Conservation (phyloP, 768 basidiomycete species). For the Tulasnella sp. region DNA sequence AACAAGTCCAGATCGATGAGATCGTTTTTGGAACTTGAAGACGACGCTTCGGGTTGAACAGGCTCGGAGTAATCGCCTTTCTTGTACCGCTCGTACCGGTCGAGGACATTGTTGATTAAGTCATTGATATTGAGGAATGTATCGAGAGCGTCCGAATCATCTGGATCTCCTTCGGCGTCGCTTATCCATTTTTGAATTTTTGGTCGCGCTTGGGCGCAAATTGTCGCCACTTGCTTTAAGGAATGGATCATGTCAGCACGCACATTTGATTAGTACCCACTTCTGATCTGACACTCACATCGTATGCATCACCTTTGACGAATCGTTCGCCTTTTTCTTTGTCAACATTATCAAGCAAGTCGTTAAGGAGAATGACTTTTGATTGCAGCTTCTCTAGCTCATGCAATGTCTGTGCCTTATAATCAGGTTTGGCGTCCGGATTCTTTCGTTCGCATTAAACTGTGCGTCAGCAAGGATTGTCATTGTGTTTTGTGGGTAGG, state of each 20-base stretch:
- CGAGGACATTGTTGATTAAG: conserved; percentile 85
- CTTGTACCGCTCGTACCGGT: conserved; percentile 87
- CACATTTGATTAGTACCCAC: conserved; percentile 10
- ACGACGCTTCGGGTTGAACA: conserved; percentile 36
- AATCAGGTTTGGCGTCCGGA: conserved; percentile 88
- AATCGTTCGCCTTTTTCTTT: conserved; percentile 58
- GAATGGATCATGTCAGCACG: neutral
- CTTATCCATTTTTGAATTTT: conserved; percentile 98
- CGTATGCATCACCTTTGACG: conserved; percentile 82
- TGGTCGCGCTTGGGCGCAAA: conserved; percentile 70
- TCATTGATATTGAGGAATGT: conserved; percentile 95
- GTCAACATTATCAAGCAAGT: conserved; percentile 91
- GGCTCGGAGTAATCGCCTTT: conserved; percentile 73
- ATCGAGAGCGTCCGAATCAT: conserved; percentile 45
- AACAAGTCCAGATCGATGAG: conserved; percentile 70
- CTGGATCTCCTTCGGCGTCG: conserved; percentile 56
- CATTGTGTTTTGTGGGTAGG: neutral
- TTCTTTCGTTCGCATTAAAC: conserved; percentile 31
- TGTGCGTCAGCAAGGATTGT: neutral
- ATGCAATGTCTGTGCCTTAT: conserved; percentile 73
- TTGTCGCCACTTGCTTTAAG: conserved; percentile 71
- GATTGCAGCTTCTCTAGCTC: conserved; percentile 91
- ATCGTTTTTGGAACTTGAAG: conserved; percentile 21
- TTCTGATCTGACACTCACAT: conserved; percentile 37
- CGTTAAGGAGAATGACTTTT: conserved; percentile 90